Conservation (phyloP, 1,284 basidiomycete species). For the Cryptococcus neoformans region DNA sequence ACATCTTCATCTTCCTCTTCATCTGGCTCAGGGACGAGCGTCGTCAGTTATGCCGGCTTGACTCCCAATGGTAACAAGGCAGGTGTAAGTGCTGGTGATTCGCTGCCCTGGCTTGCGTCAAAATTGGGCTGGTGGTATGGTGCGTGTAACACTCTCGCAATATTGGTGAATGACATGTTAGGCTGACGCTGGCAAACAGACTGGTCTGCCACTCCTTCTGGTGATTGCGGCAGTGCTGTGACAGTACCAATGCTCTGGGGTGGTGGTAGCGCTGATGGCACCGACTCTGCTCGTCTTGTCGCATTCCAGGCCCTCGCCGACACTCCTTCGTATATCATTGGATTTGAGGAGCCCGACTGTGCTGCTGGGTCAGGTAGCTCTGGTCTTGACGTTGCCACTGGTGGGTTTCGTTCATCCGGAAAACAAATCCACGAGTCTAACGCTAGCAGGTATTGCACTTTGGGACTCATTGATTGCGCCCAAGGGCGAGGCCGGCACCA, state of each 20-base stretch:
- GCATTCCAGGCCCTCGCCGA: constrained; percentile 35
- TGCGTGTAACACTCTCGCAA: not conserved
- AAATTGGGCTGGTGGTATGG: constrained; percentile 48
- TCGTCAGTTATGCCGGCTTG: constrained; percentile 3
- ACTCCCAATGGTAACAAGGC: constrained; percentile 45
- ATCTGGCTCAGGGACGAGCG: not conserved
- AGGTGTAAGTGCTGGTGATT: constrained; percentile 34
- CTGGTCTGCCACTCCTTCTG: constrained; percentile 27
- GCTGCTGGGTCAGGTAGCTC: constrained; percentile 24
- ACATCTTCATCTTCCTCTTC: not conserved
- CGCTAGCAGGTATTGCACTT: constrained; percentile 22
- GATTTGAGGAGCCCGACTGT: constrained; percentile 50
- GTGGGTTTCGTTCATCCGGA: constrained; percentile 11
- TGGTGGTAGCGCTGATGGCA: constrained; percentile 26
- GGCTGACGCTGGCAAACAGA: constrained; percentile 7
- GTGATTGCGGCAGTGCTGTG: constrained; percentile 20
- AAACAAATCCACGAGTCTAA: not conserved
- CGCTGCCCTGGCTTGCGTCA: constrained; percentile 20
- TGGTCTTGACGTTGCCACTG: constrained; percentile 28
- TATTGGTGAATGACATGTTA: constrained; percentile 7
- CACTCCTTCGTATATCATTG: constrained; percentile 42
- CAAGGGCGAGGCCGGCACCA: constrained; percentile 28
- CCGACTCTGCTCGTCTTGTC: constrained; percentile 31
- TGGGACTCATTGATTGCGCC: constrained; percentile 46
- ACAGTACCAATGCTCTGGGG: constrained; percentile 49